Base-by-base conservation (phyloP, 2,329 filamentous ascomycete species). In the Cladosporium phlei region DNA sequence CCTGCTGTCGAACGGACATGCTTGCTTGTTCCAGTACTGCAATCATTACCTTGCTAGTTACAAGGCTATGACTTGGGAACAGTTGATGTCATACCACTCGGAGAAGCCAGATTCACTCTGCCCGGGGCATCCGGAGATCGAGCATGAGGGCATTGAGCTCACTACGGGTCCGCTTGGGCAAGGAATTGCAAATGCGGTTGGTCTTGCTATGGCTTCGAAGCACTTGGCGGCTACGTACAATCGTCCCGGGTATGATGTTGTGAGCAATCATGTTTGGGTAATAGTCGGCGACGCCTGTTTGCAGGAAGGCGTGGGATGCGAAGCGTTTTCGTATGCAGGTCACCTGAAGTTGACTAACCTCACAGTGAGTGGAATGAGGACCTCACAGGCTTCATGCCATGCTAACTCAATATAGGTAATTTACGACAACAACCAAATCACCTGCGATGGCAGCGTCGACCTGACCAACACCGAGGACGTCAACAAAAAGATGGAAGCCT, bases 401-500 rank as follows among this genome's bases (percentile, higher is more conserved):
- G 8, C 42, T 45, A 14, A 45, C 32, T 12, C 21, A 3, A 1
- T 10, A 37, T 16, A 45, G 42, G 17, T 14, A 6, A 73, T 79
- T 43, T 80, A 79, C 52, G 78, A 80, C 54, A 78, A 80, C 61
- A 80, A 81, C 56, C 73, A 78, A 54, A 67, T 81, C 37, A 79
- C 77, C 6, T 80, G 77, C 54, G 77, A 80, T 49, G 77, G 77
- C 0, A 71, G 69, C 2, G 70, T 79, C 9, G 75, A 79, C 59
- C 62, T 72, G 47, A 67, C 67, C 5, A 76, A 73, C 50, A 74
- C 69, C 0, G 77, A 80, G 51, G 75, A 80, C 38, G 66, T 79
- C 57, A 78, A 80, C 48, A 62, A 68, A 14, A 80, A 79, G 63
- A 78, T 80, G 75, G 65, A 68, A 3, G 75, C 76, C 2, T 73